Evolutionary conservation across 441 rosid genomes (phyloP).

Genomic region (Corymbia citriodora): DNA sequence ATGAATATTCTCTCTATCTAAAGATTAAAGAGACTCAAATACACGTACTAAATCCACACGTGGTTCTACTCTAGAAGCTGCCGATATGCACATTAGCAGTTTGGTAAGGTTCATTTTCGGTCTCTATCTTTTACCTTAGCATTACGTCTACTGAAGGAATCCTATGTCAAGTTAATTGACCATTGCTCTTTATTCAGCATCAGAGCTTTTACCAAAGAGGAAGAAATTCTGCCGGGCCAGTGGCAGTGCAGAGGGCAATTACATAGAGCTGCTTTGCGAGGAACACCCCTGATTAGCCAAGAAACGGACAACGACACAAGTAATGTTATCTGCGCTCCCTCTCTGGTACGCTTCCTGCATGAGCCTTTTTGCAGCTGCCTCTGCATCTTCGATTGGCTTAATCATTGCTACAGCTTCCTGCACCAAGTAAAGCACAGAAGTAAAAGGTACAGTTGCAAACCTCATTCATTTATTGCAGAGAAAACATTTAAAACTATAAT

Average conservation of each 20-base stretch:
- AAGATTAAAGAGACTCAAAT: background rate
- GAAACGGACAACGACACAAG: conserved; percentile 93
- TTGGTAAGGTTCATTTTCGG: background rate
- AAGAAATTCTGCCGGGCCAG: background rate
- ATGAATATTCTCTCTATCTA: background rate
- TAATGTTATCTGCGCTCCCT: conserved; percentile 97
- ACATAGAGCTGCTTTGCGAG: conserved; percentile 20
- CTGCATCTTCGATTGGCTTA: conserved; percentile 64
- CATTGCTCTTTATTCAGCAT: conserved; percentile 8
- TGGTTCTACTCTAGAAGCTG: conserved; percentile 26
- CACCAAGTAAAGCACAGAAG: background rate
- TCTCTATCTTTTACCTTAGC: conserved; percentile 13
- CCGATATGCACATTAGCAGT: conserved; percentile 9
- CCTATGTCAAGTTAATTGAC: conserved; percentile 17
- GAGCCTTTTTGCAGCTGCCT: conserved; percentile 78
- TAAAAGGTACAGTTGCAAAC: background rate
- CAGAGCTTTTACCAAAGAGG: background rate
- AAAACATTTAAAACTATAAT: background rate
- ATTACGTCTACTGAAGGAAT: conserved; percentile 2
- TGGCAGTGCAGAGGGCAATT: background rate
- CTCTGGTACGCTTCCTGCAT: conserved; percentile 86
- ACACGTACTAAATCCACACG: conserved; percentile 10
- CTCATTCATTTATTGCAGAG: background rate
- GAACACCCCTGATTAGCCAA: conserved; percentile 42
- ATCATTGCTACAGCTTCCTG: conserved; percentile 95